phyloP scores from a whole-genome alignment of 75 land plant genomes.

The Sequoiadendron giganteum region DNA sequence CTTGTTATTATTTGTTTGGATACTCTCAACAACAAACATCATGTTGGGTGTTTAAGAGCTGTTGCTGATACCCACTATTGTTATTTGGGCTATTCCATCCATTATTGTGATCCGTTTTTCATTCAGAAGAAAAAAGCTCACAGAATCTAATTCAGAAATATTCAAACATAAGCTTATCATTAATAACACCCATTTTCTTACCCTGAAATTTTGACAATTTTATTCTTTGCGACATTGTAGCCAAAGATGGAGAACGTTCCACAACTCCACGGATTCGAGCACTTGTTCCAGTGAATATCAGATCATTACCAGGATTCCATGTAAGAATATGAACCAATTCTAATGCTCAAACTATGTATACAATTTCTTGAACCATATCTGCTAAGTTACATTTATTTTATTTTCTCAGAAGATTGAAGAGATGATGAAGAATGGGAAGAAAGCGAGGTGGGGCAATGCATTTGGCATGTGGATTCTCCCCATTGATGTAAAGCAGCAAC shows the following conservation, averaged over 20 bases:
- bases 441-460: slow-evolving; percentile 44
- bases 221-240: background rate
- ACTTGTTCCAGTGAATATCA: slow-evolving; percentile 32
- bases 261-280: slow-evolving; percentile 25
- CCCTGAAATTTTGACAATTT: background rate
- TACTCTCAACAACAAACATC: background rate
- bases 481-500: background rate
- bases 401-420: slow-evolving; percentile 27
- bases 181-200: background rate
- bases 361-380: background rate
- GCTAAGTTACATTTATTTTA: background rate
- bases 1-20: background rate
- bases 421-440: slow-evolving; percentile 31
- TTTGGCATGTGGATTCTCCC: slow-evolving; percentile 34
- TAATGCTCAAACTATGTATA: background rate
- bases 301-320: slow-evolving; percentile 39
- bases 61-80: too few species aligned
- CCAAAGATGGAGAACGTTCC: background rate
- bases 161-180: too few species aligned
- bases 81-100: too few species aligned
- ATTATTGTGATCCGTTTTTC: too few species aligned
- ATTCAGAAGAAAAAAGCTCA: too few species aligned
- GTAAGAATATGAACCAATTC: slow-evolving; percentile 7
- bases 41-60: too few species aligned
- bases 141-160: too few species aligned